These are phyloP conservation scores for Coffea canephora DNA, from an alignment of 257 asterid genomes.

Conservation along the genomic window DNA sequence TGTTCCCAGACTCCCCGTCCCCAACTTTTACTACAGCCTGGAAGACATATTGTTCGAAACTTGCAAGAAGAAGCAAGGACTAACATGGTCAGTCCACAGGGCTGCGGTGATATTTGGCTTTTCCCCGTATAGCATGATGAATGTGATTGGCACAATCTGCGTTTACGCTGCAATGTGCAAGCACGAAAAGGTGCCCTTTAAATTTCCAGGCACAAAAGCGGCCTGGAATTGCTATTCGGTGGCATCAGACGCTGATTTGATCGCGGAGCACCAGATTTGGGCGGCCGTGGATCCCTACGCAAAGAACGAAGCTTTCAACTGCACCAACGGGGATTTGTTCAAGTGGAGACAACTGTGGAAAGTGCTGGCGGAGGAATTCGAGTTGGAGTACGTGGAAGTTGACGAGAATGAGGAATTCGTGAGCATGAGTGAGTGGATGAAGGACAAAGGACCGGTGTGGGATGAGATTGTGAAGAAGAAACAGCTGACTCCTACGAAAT, in stretches of 20 bases:
- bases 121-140: conserved; percentile 29
- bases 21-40: conserved; percentile 29
- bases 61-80: conserved; percentile 3
- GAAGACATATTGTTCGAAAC: conserved; percentile 22
- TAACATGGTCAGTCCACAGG: conserved; percentile 32
- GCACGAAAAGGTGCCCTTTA: conserved; percentile 21
- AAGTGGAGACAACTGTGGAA: conserved; percentile 30
- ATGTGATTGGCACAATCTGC: conserved; percentile 18
- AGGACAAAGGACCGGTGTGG: conserved; percentile 29
- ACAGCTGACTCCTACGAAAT: conserved; percentile 15
- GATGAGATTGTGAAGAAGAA: conserved; percentile 28
- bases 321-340: conserved; percentile 30
- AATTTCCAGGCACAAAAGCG: conserved; percentile 27
- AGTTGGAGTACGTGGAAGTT: conserved; percentile 13
- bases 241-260: conserved; percentile 29
- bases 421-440: conserved; percentile 23
- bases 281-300: conserved; percentile 28
- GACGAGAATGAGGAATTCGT: conserved; percentile 19
- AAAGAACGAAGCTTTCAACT: conserved; percentile 25
- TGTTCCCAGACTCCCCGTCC: conserved; percentile 19
- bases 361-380: conserved; percentile 22
- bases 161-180: conserved; percentile 27
- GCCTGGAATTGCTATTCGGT: conserved; percentile 28
- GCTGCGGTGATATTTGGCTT: conserved; percentile 26
- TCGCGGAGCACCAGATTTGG: conserved; percentile 35